These are phyloP conservation scores for Macaranga tanarius DNA, from an alignment of 441 rosid species.

Conservation along the genomic window DNA sequence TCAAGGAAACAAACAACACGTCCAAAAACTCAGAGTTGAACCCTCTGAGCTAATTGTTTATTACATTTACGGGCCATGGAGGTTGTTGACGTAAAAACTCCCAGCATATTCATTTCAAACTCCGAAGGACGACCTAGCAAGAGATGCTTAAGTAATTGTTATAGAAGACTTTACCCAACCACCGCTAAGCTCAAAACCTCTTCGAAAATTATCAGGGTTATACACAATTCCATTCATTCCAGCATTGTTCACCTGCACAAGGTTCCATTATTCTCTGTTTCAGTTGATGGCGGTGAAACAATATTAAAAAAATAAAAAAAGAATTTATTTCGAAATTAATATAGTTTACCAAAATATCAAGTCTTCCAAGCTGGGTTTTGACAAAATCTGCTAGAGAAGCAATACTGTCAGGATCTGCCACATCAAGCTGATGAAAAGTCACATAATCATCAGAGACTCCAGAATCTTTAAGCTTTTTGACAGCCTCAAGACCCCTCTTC, in stretches of 20 bases:
- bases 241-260: constrained; percentile 49
- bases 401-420: constrained; percentile 31
- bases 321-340: neutral
- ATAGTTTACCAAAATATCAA: constrained; percentile 46
- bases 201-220: constrained; percentile 15
- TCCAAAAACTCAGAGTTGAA: too few relatives aligned
- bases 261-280: neutral
- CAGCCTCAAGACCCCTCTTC: constrained; percentile 46
- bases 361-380: constrained; percentile 37
- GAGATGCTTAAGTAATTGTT: too few relatives aligned
- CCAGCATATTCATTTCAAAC: too few relatives aligned
- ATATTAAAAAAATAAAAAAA: neutral
- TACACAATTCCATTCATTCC: constrained; percentile 17
- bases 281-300: neutral
- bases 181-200: constrained; percentile 19
- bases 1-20: too few relatives aligned
- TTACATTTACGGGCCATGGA: too few relatives aligned
- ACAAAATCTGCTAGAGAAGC: constrained; percentile 41
- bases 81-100: too few relatives aligned
- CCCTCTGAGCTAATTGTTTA: too few relatives aligned
- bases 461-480: constrained; percentile 31
- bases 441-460: constrained; percentile 29
- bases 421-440: constrained; percentile 50
- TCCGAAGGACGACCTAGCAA: too few relatives aligned
- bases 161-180: constrained; percentile 23